phyloP scores from a whole-genome alignment of 805 yeast genomes.

The Wickerhamiella vanderwaltii region DNA sequence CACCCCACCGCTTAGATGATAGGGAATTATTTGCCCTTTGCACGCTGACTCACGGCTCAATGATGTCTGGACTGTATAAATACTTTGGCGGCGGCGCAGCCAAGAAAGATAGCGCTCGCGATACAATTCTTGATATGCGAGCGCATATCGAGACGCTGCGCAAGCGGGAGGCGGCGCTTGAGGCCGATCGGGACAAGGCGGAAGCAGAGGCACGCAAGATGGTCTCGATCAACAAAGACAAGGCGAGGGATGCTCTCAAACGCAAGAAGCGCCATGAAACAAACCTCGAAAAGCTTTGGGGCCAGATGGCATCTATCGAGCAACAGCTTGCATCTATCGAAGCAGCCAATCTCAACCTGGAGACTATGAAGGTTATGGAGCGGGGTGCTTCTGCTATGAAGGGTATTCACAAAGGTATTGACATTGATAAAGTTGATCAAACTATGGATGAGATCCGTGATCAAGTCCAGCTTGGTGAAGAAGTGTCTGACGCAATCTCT shows the following conservation, averaged over 20 bases:
- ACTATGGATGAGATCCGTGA: constrained; percentile 98
- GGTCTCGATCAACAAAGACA: constrained; percentile 55
- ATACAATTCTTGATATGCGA: constrained; percentile 80
- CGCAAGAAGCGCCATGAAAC: constrained; percentile 72
- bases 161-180: constrained; percentile 72
- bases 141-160: constrained; percentile 78
- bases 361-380: constrained; percentile 97
- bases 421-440: constrained; percentile 91
- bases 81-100: constrained; percentile 46
- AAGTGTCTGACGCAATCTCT: constrained; percentile 89
- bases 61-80: constrained; percentile 9
- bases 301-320: constrained; percentile 82
- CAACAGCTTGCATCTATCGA: constrained; percentile 84
- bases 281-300: constrained; percentile 67
- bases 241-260: constrained; percentile 78
- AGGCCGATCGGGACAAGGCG: constrained; percentile 71
- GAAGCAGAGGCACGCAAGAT: constrained; percentile 68
- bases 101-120: constrained; percentile 76
- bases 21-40: no score
- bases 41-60: no score
- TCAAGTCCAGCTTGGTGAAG: constrained; percentile 89
- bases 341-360: constrained; percentile 88
- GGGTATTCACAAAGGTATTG: constrained; percentile 85
- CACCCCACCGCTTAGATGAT: no score
- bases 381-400: constrained; percentile 97